Conservation (phyloP, 1,284 basidiomycete genomes). For the Ceratobasidium sp. region DNA sequence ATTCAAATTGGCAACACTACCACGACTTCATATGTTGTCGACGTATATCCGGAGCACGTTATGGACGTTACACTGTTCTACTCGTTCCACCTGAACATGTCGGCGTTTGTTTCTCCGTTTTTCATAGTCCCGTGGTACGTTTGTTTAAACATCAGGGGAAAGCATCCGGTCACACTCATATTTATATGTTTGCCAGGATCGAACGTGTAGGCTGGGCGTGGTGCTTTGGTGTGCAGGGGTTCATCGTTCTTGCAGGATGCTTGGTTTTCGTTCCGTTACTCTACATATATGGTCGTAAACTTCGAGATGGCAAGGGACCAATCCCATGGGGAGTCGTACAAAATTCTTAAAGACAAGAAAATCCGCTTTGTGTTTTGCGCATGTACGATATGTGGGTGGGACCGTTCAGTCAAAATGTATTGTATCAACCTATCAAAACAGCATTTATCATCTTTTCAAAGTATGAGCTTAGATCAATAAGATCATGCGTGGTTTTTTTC, state of each 20-base stretch:
- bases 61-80: conserved; percentile 49
- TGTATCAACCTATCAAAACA: conserved; percentile 14
- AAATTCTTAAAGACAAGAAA: conserved; percentile 10
- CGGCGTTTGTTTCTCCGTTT: conserved; percentile 49
- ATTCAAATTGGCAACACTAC: conserved; percentile 49
- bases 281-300: conserved; percentile 40
- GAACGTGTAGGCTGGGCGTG: conserved; percentile 48
- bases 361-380: not conserved
- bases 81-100: conserved; percentile 48
- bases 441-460: not conserved
- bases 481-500: not conserved
- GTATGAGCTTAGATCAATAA: not conserved
- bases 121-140: conserved; percentile 48
- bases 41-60: conserved; percentile 48
- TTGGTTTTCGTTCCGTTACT: conserved; percentile 44
- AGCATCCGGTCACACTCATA: not conserved
- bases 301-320: conserved; percentile 44
- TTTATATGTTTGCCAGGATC: conserved; percentile 25
- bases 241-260: conserved; percentile 45
- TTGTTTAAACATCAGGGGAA: not conserved
- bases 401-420: conserved; percentile 10
- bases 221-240: conserved; percentile 47
- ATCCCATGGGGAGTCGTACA: conserved; percentile 38
- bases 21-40: conserved; percentile 47
- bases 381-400: conserved; percentile 12